A percentile compares a stretch with the other conserved stretches of the same genome.
phyloP scores from a whole-genome alignment of 2,329 filamentous ascomycete species.

The Chaetomiaceae sp. region DNA sequence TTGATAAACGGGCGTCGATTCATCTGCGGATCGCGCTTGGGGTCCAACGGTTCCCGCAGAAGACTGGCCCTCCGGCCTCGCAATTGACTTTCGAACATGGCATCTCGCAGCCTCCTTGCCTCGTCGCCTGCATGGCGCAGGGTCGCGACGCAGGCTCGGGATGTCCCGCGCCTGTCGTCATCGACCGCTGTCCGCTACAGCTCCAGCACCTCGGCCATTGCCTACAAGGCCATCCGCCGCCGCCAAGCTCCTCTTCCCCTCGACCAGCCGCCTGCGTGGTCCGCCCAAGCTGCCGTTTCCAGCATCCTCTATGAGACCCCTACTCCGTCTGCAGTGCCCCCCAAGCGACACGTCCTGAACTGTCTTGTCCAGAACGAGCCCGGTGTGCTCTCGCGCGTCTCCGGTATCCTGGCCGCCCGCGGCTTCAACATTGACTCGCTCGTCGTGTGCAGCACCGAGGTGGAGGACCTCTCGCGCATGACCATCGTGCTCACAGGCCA shows the following conservation, averaged over 20 bases:
- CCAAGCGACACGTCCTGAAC: conserved; percentile 94
- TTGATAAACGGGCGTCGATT: not conserved
- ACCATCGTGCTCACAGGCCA: conserved; percentile 96
- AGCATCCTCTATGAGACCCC: conserved; percentile 99
- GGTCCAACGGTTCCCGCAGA: not conserved
- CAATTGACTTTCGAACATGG: conserved; percentile 32
- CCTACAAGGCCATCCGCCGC: conserved; percentile 94
- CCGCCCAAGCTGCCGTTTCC: conserved; percentile 89
- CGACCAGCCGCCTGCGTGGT: conserved; percentile 71
- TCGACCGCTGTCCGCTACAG: conserved; percentile 34
- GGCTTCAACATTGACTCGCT: conserved; percentile 99
- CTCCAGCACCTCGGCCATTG: conserved; percentile 80
- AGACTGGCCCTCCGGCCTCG: conserved; percentile 16
- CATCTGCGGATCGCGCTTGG: not conserved
- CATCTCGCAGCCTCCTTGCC: conserved; percentile 40
- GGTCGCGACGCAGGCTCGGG: conserved; percentile 25
- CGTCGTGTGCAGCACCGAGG: conserved; percentile 96
- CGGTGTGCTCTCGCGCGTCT: conserved; percentile 92
- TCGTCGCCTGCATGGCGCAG: conserved; percentile 35
- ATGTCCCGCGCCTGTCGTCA: conserved; percentile 21
- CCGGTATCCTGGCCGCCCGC: conserved; percentile 88
- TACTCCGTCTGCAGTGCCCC: conserved; percentile 71
- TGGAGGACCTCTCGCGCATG: conserved; percentile 95
- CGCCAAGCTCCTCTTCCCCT: conserved; percentile 82
- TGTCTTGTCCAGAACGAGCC: conserved; percentile 99